phyloP scores from a whole-genome alignment of 805 yeast species.

The Candida corydali region DNA sequence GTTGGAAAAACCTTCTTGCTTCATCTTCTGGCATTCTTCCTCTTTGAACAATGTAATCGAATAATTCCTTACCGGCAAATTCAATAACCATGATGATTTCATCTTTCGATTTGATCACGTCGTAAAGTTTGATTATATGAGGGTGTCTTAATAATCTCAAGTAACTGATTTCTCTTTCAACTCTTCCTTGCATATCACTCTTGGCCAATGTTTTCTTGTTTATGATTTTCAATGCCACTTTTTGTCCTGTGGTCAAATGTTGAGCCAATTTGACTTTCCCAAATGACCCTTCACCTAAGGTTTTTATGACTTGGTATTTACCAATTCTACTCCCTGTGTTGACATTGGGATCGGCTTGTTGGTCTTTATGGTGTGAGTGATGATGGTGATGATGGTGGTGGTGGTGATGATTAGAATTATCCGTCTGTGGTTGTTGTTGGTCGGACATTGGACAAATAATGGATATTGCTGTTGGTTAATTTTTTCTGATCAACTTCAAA shows the following conservation, averaged over 20 bases:
- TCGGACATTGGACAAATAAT: not conserved
- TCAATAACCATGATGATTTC: conserved; percentile 97
- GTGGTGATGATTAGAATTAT: conserved; percentile 7
- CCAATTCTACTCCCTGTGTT: conserved; percentile 61
- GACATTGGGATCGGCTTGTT: conserved; percentile 19
- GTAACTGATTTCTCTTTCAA: conserved; percentile 91
- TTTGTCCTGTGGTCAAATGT: conserved; percentile 85
- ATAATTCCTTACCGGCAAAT: conserved; percentile 93
- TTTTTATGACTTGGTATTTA: conserved; percentile 86
- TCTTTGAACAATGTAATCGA: conserved; percentile 90
- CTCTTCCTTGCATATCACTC: conserved; percentile 94
- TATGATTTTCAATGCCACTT: conserved; percentile 90
- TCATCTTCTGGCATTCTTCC: conserved; percentile 91
- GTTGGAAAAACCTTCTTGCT: conserved; percentile 92
- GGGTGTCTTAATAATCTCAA: conserved; percentile 87
- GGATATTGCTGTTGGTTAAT: not conserved
- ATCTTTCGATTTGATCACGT: conserved; percentile 90
- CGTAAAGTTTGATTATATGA: conserved; percentile 91
- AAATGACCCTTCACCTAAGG: conserved; percentile 93
- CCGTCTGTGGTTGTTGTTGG: not conserved
- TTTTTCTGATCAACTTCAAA: too few species aligned
- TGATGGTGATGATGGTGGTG: conserved; percentile 14
- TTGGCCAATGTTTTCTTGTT: conserved; percentile 89
- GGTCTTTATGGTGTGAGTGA: conserved; percentile 9
- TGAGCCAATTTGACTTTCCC: conserved; percentile 93